Evolutionary conservation across 148 eudicot species (phyloP), one percentile per base, ranked within the genome.

Genomic region (Rhododendron molle): DNA sequence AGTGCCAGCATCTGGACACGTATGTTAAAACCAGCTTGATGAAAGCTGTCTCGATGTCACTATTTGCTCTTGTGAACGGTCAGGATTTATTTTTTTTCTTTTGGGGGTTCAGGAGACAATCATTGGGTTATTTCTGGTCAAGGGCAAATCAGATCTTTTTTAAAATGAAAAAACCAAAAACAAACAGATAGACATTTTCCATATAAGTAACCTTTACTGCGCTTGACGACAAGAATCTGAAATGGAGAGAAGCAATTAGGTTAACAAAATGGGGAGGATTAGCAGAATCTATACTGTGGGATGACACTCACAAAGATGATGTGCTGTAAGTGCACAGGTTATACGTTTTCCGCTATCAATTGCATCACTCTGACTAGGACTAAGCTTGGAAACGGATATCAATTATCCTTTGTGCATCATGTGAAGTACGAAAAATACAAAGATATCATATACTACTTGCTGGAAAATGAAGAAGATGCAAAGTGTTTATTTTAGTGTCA

Each of bases 11-110:
- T 46, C 71, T 9, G 78, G 80, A 52, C 50, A 86, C 20, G 32
- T 60, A 86, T 77, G 78, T 84, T 76, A 82, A 81, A 81, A 30
- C 21, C 82, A 86, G 76, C 88, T 60, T 30, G 34, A 82, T 76
- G 74, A 82, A 46, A 58, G 85, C 85, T 82, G 88, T 82, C 30
- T 15, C 7, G 49, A 82, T 73, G 28, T 28, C 32, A 43, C 60
- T 46, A 43, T 60, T 26, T 85, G 80, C 78, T 67, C 56, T 69
- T 40, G 30, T 16, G 71, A 26, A 81, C 28, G 36, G 84, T 30
- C 54, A 23, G 20, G 21, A 3, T 71, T 71, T 71, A 5, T 56
- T 32, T 32, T 58, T 21, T 58, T 58, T 6, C 14, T 15, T 58
- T 49, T 60, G 14, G 60, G 60, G 60, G 23, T 72, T 18, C 13